Evolutionary conservation across 495 filamentous ascomycete species (phyloP).

Genomic region (Glutinoglossum americanum): DNA sequence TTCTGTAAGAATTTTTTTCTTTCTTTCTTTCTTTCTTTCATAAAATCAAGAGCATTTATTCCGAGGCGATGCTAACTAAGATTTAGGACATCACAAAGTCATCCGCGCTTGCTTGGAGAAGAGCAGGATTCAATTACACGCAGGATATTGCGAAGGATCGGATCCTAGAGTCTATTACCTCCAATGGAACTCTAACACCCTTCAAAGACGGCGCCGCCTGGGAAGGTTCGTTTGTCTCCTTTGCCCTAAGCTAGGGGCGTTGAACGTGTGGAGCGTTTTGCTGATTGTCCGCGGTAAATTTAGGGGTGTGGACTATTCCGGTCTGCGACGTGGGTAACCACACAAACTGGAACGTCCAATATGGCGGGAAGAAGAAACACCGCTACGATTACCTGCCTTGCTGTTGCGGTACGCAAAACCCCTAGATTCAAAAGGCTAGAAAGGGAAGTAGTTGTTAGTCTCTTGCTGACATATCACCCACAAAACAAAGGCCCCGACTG

Average conservation of each 20-base stretch:
- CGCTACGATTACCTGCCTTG: conserved; percentile 6
- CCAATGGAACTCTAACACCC: conserved; percentile 3
- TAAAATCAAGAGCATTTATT: too few relatives aligned
- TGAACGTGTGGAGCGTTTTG: too few relatives aligned
- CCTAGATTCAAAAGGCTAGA: not conserved
- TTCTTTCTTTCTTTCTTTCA: too few relatives aligned
- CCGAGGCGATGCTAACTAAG: not conserved
- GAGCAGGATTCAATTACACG: conserved; percentile 3
- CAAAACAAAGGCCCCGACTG: not conserved
- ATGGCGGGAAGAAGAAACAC: not conserved
- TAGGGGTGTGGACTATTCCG: conserved; percentile 5
- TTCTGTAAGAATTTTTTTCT: not conserved
- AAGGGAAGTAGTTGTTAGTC: too few relatives aligned
- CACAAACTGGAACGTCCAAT: conserved; percentile 5
- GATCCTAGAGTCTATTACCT: not conserved
- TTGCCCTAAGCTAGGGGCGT: too few relatives aligned
- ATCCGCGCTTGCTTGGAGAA: not conserved
- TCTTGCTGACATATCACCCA: too few relatives aligned
- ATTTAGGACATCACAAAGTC: conserved; percentile 1
- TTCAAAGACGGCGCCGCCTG: conserved; percentile 3
- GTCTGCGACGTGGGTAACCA: conserved; percentile 2
- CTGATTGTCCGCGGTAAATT: too few relatives aligned
- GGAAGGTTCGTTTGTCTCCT: not conserved
- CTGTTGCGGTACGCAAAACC: conserved; percentile 1
- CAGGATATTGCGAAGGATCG: not conserved